Evolutionary conservation across 495 filamentous ascomycete species (phyloP).

Genomic region (Talaromyces nanjingensis): DNA sequence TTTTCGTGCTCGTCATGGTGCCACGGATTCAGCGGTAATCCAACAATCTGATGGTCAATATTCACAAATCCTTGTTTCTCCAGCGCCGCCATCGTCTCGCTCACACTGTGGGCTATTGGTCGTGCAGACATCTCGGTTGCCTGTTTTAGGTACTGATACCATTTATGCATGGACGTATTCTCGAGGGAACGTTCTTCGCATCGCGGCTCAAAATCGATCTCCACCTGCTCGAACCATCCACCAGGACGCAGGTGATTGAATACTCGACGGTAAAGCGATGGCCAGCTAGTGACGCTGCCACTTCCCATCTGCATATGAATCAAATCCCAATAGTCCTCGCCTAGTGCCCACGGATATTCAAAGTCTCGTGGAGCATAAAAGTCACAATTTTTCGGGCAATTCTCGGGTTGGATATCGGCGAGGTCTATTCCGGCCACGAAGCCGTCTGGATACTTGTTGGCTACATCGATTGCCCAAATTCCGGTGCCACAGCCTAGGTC

Average conservation of each 20-base stretch:
- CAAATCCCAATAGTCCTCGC: conserved; percentile 72
- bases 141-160: conserved; percentile 63
- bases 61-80: conserved; percentile 74
- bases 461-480: conserved; percentile 87
- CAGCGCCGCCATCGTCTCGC: conserved; percentile 54
- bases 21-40: conserved; percentile 75
- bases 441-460: conserved; percentile 54
- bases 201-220: conserved; percentile 78
- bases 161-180: conserved; percentile 46
- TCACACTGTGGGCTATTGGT: conserved; percentile 59
- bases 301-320: conserved; percentile 78
- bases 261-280: conserved; percentile 61
- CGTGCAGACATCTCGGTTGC: conserved; percentile 60
- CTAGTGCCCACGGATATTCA: conserved; percentile 73
- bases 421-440: conserved; percentile 72
- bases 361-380: conserved; percentile 65
- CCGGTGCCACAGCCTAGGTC: conserved; percentile 87
- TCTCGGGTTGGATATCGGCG: conserved; percentile 70
- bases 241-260: conserved; percentile 78
- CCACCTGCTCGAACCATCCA: conserved; percentile 84
- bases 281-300: conserved; percentile 77
- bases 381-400: conserved; percentile 63
- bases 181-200: conserved; percentile 63
- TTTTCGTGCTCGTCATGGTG: conserved; percentile 58
- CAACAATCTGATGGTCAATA: conserved; percentile 66